Evolutionary conservation across 208 protist genomes (phyloP).

Genomic region (Acanthamoeba culbertsoni): DNA sequence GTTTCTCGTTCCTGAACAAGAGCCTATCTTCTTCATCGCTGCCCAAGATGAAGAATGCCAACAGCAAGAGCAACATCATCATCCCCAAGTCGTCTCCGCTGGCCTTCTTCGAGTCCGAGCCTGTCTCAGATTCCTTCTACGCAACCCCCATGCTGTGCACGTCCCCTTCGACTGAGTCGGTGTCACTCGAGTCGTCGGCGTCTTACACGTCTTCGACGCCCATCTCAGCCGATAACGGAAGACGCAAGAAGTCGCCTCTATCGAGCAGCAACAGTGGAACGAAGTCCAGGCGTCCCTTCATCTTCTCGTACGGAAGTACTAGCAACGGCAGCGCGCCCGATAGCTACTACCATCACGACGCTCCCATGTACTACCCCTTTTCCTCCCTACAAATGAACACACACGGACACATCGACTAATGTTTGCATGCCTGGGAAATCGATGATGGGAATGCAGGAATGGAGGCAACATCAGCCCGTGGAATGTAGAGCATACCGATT

Average conservation of each 20-base stretch:
- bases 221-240: no score
- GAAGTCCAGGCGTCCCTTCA: neutral
- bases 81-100: slow-evolving; percentile 3
- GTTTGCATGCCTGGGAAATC: neutral
- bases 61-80: neutral
- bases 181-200: neutral
- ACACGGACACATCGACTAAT: no score
- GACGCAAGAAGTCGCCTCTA: neutral
- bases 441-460: neutral
- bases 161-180: neutral
- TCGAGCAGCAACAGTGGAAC: slow-evolving; percentile 3
- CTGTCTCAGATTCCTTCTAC: neutral
- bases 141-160: neutral
- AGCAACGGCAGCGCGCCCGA: neutral
- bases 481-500: neutral
- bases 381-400: neutral
- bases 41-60: slow-evolving; percentile 15
- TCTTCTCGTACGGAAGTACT: neutral
- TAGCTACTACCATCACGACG: neutral
- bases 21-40: slow-evolving; percentile 26
- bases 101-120: neutral
- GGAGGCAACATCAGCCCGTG: neutral
- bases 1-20: slow-evolving; percentile 7
- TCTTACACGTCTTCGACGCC: neutral
- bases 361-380: neutral